These are phyloP conservation scores for Botrytis aclada DNA, from an alignment of 2,329 filamentous ascomycete species.

Conservation along the genomic window DNA sequence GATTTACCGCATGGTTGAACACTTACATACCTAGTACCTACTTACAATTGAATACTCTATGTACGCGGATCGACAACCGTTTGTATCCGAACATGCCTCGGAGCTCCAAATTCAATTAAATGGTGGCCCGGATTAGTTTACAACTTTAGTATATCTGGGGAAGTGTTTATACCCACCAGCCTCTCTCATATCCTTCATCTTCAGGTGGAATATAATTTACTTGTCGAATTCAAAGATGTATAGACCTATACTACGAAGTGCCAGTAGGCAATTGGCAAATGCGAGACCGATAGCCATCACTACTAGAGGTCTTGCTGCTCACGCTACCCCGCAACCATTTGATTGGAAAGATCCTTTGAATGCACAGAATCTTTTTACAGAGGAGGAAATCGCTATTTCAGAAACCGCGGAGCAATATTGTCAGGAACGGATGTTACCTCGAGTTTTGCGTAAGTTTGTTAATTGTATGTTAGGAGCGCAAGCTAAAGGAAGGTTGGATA, in stretches of 20 bases:
- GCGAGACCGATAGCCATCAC: conserved; percentile 21
- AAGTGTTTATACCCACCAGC: neutral
- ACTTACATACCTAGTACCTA: neutral
- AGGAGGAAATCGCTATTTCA: conserved; percentile 85
- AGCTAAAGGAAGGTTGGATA: conserved; percentile 38
- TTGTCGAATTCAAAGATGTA: conserved; percentile 29
- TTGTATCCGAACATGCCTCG: conserved; percentile 19
- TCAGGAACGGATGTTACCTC: conserved; percentile 80
- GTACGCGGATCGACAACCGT: neutral
- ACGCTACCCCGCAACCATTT: conserved; percentile 49
- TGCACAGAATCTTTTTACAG: conserved; percentile 72
- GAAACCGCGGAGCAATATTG: conserved; percentile 93
- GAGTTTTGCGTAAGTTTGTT: conserved; percentile 69
- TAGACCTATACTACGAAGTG: conserved; percentile 31
- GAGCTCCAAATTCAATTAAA: conserved; percentile 10
- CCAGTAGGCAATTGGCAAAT: conserved; percentile 29
- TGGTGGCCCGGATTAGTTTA: conserved; percentile 9
- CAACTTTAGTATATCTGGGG: neutral
- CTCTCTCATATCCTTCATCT: neutral
- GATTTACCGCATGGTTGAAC: neutral
- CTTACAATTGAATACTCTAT: neutral
- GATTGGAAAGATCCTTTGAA: conserved; percentile 90
- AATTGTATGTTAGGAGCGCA: conserved; percentile 18
- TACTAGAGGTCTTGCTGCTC: conserved; percentile 33
- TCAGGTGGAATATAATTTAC: neutral